These are phyloP conservation scores for Boechera retrofracta DNA, from an alignment of 345 rosid species.

Conservation along the genomic window DNA sequence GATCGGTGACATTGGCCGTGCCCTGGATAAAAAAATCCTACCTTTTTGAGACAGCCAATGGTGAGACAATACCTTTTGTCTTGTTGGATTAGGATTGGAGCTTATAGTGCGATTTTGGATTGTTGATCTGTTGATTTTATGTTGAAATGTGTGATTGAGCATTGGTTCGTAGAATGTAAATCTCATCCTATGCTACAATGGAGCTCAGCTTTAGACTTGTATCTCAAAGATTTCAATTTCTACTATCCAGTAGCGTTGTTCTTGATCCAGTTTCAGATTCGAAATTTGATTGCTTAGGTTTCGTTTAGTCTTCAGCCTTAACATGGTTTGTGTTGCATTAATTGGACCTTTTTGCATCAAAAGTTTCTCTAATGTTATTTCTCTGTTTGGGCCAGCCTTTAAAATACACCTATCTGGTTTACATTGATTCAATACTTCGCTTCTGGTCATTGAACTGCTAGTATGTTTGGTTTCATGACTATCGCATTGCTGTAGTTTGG, in stretches of 20 bases:
- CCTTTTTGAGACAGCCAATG: constrained; percentile 56
- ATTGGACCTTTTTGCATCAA: background rate
- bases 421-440: background rate
- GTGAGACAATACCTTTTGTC: background rate
- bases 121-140: background rate
- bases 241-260: too few relatives aligned
- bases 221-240: background rate
- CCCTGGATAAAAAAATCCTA: constrained; percentile 70
- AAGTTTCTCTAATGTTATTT: background rate
- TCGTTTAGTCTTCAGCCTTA: background rate
- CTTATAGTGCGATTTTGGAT: background rate
- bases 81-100: background rate
- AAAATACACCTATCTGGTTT: too few relatives aligned
- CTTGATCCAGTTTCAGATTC: background rate
- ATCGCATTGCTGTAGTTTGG: background rate
- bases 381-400: background rate
- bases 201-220: background rate
- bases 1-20: constrained; percentile 89
- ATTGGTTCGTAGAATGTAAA: background rate
- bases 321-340: background rate
- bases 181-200: background rate
- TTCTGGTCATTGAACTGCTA: background rate
- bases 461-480: background rate
- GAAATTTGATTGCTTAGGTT: background rate
- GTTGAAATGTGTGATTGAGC: background rate